Conservation (phyloP, 768 basidiomycete species). For the Pleurotus tuber-regium region DNA sequence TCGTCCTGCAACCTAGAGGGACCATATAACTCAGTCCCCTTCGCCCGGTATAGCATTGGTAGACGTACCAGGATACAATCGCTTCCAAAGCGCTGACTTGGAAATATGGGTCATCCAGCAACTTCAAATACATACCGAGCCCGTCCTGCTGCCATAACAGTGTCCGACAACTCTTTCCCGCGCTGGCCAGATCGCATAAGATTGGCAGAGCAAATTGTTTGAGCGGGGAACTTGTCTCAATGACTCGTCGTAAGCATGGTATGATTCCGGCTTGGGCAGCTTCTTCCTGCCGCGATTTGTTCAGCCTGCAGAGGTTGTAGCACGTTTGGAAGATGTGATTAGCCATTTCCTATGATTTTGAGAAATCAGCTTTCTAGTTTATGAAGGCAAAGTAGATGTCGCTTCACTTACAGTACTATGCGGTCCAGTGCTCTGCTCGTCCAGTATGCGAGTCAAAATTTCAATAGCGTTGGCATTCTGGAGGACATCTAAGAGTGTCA, state of each 20-base stretch:
- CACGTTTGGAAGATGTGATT: conserved; percentile 98
- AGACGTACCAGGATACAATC: conserved; percentile 77
- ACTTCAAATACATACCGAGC: conserved; percentile 72
- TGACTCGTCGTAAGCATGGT: conserved; percentile 86
- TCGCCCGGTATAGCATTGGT: not conserved
- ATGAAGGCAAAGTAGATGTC: not conserved
- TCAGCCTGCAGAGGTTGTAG: conserved; percentile 93
- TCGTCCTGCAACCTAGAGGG: conserved; percentile 93
- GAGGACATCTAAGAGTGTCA: conserved; percentile 84
- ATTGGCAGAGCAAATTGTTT: conserved; percentile 98
- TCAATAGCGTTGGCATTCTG: conserved; percentile 97
- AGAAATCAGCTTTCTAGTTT: not conserved
- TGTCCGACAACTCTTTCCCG: conserved; percentile 89
- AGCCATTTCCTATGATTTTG: conserved; percentile 91
- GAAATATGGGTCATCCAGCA: conserved; percentile 86
- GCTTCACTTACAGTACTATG: conserved; percentile 69
- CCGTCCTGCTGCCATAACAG: conserved; percentile 94
- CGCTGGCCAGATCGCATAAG: conserved; percentile 92
- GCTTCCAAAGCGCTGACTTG: conserved; percentile 91
- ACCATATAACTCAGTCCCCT: not conserved
- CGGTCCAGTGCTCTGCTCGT: conserved; percentile 73
- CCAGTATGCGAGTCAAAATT: conserved; percentile 81
- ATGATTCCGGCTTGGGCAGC: conserved; percentile 95
- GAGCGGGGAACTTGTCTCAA: conserved; percentile 85
- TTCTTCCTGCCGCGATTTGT: conserved; percentile 94